Conservation (phyloP, 331 rosid genomes). For the Erythrophleum ivorense region DNA sequence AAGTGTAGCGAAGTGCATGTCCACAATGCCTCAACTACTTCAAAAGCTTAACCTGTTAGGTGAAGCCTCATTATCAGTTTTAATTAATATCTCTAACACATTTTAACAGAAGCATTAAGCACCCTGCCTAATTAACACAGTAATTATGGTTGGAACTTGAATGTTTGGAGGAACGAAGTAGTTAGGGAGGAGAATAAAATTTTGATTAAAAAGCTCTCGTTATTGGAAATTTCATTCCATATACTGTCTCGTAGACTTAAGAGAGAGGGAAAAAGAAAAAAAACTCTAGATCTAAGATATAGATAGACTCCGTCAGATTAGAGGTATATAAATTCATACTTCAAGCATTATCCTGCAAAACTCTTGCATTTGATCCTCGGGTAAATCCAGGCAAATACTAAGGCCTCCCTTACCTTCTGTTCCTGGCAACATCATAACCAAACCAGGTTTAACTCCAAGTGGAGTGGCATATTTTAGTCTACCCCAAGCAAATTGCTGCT, state of each 20-base stretch:
- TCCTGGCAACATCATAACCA: constrained; percentile 55
- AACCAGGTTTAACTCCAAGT: constrained; percentile 47
- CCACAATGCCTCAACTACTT: too few relatives aligned
- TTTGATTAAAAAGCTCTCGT: neutral
- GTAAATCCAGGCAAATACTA: constrained; percentile 48
- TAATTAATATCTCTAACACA: too few relatives aligned
- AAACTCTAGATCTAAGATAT: neutral
- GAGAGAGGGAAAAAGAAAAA: too few relatives aligned
- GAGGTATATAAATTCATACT: neutral
- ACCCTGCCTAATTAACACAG: neutral
- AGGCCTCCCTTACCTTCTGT: constrained; percentile 45
- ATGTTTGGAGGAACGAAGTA: neutral
- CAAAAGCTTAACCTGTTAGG: too few relatives aligned
- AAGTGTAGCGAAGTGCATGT: too few relatives aligned
- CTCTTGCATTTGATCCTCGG: constrained; percentile 49
- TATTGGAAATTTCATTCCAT: constrained; percentile 1
- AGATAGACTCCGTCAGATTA: neutral
- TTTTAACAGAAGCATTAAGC: too few relatives aligned
- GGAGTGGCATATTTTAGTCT: constrained; percentile 52
- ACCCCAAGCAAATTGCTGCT: constrained; percentile 58
- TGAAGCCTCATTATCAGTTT: too few relatives aligned
- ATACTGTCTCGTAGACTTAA: too few relatives aligned
- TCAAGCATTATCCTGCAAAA: constrained; percentile 52
- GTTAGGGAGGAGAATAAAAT: neutral
- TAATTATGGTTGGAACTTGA: neutral